phyloP scores from a whole-genome alignment of 352 stramenopile genomes.

The Pythium brassicae region DNA sequence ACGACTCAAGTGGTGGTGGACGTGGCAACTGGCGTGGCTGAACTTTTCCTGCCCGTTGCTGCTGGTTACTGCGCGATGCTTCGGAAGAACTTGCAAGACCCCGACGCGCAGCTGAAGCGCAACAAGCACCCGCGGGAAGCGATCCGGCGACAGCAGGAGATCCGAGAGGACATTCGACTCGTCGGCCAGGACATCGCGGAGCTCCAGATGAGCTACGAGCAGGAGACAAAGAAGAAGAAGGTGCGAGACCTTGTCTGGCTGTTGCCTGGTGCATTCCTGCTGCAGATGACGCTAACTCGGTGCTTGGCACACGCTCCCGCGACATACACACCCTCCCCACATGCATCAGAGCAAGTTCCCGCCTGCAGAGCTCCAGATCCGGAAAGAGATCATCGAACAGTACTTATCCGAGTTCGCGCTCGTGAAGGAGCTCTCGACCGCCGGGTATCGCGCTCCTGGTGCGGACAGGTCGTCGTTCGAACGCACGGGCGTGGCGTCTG shows the following conservation, averaged over 20 bases:
- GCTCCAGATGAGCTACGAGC: conserved; percentile 62
- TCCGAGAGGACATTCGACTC: conserved; percentile 75
- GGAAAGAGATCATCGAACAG: conserved; percentile 76
- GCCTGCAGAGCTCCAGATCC: conserved; percentile 66
- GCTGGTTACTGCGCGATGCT: not conserved
- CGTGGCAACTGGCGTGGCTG: not conserved
- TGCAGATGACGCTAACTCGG: no score
- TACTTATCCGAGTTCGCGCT: conserved; percentile 75
- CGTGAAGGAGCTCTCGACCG: conserved; percentile 69
- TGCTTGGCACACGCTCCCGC: no score
- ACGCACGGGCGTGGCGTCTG: conserved; percentile 32
- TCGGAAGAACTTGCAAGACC: conserved; percentile 66
- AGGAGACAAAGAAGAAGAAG: conserved; percentile 83
- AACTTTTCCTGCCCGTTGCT: not conserved
- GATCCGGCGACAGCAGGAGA: conserved; percentile 75
- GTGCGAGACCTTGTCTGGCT: conserved; percentile 12
- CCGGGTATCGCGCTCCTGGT: conserved; percentile 48
- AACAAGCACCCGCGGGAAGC: conserved; percentile 76
- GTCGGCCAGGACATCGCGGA: conserved; percentile 72
- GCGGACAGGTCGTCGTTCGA: conserved; percentile 35
- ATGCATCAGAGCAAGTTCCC: conserved; percentile 63
- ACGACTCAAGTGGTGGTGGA: not conserved
- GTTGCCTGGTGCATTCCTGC: not conserved
- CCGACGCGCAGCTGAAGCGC: conserved; percentile 49
- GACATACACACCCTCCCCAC: not conserved